Conservation (phyloP, 139 green algal genomes). For the Chlamydomonas sphaeroides region DNA sequence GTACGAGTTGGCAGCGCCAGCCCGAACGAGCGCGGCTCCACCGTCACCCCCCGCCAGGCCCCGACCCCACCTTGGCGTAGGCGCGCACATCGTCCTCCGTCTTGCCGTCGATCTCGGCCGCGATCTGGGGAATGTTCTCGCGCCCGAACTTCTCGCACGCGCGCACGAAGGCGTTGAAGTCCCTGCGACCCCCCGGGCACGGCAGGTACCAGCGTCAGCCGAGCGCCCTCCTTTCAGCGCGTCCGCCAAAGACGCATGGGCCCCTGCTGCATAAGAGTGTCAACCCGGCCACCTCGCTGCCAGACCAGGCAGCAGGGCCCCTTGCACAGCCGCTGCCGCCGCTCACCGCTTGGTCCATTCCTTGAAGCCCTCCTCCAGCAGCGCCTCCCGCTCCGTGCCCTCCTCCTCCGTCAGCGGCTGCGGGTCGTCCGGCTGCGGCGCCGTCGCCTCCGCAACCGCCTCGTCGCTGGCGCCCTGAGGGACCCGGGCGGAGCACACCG, state of each 20-base stretch:
- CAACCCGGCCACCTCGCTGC: too few relatives aligned
- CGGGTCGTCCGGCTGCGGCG: conserved; percentile 76
- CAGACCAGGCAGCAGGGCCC: too few relatives aligned
- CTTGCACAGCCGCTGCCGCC: too few relatives aligned
- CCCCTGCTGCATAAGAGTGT: too few relatives aligned
- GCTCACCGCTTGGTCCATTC: conserved; percentile 81
- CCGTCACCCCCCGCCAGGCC: too few relatives aligned
- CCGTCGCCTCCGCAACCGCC: conserved; percentile 60
- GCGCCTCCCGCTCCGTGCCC: conserved; percentile 61
- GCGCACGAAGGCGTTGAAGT: conserved; percentile 95
- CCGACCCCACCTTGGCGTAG: conserved; percentile 62
- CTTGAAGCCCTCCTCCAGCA: conserved; percentile 87
- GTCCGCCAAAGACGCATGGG: too few relatives aligned
- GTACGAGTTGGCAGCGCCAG: too few relatives aligned
- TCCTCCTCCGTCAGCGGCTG: conserved; percentile 93
- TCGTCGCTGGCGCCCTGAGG: conserved; percentile 81
- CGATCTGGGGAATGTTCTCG: conserved; percentile 78
- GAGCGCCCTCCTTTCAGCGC: too few relatives aligned
- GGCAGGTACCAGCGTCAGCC: too few relatives aligned
- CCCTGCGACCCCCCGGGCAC: too few relatives aligned
- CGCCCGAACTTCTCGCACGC: conserved; percentile 93
- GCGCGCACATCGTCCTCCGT: conserved; percentile 84
- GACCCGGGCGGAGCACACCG: background rate
- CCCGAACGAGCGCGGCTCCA: too few relatives aligned
- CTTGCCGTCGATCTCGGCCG: conserved; percentile 94